Conservation (phyloP, 495 filamentous ascomycete species). For the Beverwykella pulmonaria region DNA sequence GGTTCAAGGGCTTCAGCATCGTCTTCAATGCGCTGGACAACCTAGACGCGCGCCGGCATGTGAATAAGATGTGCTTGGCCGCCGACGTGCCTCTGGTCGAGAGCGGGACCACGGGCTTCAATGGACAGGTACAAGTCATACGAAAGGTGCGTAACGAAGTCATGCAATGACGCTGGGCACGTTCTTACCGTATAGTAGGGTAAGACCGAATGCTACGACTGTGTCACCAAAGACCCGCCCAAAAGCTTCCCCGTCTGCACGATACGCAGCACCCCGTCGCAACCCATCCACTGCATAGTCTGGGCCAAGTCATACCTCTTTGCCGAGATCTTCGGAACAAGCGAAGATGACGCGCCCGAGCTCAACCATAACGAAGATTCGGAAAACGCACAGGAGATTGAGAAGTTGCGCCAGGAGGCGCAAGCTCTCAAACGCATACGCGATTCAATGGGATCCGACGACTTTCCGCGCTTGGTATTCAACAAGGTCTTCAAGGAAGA, state of each 20-base stretch:
- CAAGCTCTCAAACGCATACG: constrained; percentile 81
- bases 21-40: constrained; percentile 99
- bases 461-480: constrained; percentile 83
- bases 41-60: constrained; percentile 88
- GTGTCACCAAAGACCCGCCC: constrained; percentile 80
- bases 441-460: constrained; percentile 74
- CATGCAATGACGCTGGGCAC: neutral
- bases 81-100: constrained; percentile 91
- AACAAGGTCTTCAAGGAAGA: constrained; percentile 90
- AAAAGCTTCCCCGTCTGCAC: constrained; percentile 95
- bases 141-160: constrained; percentile 60
- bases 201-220: constrained; percentile 96
- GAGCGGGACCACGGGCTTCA: constrained; percentile 97
- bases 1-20: constrained; percentile 80
- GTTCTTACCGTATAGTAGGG: constrained; percentile 53
- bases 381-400: constrained; percentile 89
- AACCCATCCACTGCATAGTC: constrained; percentile 99
- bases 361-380: constrained; percentile 77
- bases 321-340: constrained; percentile 88
- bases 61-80: constrained; percentile 95
- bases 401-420: constrained; percentile 78
- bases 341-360: constrained; percentile 77
- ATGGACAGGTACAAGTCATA: constrained; percentile 96
- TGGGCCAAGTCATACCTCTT: constrained; percentile 98
- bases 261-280: constrained; percentile 89